Base-by-base conservation (phyloP, 2,329 filamentous ascomycete genomes). In the Herpotrichia juniperi region DNA sequence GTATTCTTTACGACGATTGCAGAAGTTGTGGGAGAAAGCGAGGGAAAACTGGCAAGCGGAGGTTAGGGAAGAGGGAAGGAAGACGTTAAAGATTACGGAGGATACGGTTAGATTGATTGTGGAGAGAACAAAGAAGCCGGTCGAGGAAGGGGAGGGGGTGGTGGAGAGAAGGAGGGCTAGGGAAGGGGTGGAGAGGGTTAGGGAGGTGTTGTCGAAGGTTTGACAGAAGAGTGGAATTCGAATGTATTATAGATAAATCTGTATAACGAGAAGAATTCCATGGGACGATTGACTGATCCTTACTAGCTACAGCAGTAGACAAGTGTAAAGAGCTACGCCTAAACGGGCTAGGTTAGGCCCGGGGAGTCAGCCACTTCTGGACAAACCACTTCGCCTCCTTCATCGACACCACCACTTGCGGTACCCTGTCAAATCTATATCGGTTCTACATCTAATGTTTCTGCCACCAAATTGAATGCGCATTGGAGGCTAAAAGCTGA, bases 1-100 rank as follows among this genome's bases (percentile, higher is more conserved):
- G 2, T 84, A 82, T 69, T 80, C 81, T 1, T 62, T 87, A 34
- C 74, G 83, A 19, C 75, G 83, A 9, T 77, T 87, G 73, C 85
- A 87, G 66, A 81, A 74, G 62, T 71, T 78, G 51, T 87, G 85
- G 84, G 80, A 84, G 48, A 72, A 67, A 4, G 82, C 81, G 14
- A 76, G 83, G 34, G 71, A 72, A 12, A 73, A 67, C 16, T 86
- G 84, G 76, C 78, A 82, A 53, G 73, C 72, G 1, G 78, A 79
- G 25, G 74, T 85, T 2, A 76, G 79, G 46, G 84, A 87, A 58
- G 80, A 84, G 56, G 85, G 84, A 2, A 74, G 83, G 39, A 74
- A 74, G n/a, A 80, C 82, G 2, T 67, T 87, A 28, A 79, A 77
- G 50, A 73, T 77, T 21, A 81, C 82, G 0, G 84, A 87, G 61